phyloP scores from a whole-genome alignment of 2,329 filamentous ascomycete species.

The Juglanconis oblonga region DNA sequence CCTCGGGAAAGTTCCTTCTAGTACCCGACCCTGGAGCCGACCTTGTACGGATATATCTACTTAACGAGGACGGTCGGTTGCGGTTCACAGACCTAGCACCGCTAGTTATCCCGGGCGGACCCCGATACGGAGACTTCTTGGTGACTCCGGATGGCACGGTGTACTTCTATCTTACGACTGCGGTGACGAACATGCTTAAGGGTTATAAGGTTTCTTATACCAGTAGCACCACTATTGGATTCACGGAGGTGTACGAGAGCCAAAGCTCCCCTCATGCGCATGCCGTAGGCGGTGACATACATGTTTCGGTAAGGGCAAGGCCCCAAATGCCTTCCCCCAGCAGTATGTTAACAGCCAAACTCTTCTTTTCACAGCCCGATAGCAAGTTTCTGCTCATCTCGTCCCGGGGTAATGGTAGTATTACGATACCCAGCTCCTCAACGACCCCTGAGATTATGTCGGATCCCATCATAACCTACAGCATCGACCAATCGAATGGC shows the following conservation, averaged over 20 bases:
- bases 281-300: constrained; percentile 51
- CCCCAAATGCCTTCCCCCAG: not conserved
- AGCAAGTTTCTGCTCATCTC: constrained; percentile 63
- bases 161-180: constrained; percentile 59
- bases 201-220: constrained; percentile 56
- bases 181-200: constrained; percentile 56
- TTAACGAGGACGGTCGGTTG: constrained; percentile 45
- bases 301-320: constrained; percentile 48
- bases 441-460: constrained; percentile 45
- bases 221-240: constrained; percentile 36
- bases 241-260: constrained; percentile 45
- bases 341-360: not conserved
- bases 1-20: constrained; percentile 59
- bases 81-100: constrained; percentile 37
- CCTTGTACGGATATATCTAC: constrained; percentile 53
- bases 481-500: constrained; percentile 52
- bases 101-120: constrained; percentile 49
- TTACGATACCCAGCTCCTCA: constrained; percentile 42
- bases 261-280: constrained; percentile 31
- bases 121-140: constrained; percentile 62
- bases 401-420: constrained; percentile 61
- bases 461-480: constrained; percentile 64
- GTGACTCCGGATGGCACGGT: constrained; percentile 38
- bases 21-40: constrained; percentile 67
- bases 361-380: constrained; percentile 45